A percentile compares a stretch with the other conserved stretches of the same genome.
Evolutionary conservation across 2,329 filamentous ascomycete species (phyloP).

Genomic region (Hypoxylon sp.): DNA sequence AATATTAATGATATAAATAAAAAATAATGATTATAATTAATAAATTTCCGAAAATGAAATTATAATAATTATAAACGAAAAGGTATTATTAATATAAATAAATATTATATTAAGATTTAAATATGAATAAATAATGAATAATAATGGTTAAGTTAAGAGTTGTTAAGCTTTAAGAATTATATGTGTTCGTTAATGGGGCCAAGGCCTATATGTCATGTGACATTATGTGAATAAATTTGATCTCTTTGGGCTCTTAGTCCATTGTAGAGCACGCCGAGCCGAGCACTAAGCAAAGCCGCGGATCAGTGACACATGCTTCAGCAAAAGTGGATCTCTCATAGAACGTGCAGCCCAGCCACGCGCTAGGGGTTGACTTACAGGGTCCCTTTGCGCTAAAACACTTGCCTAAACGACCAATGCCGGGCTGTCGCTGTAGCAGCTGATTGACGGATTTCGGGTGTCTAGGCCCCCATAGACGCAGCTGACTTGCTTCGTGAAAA

Average conservation of each 20-base stretch:
- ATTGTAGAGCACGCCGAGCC: constrained; percentile 12
- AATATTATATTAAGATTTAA: too few species aligned
- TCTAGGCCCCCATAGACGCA: constrained; percentile 25
- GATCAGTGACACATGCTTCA: constrained; percentile 42
- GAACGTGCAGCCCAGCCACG: constrained; percentile 34
- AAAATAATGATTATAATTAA: too few species aligned
- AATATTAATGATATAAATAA: too few species aligned
- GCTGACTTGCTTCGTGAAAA: constrained; percentile 33
- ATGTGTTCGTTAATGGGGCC: too few species aligned
- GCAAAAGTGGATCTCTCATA: constrained; percentile 22
- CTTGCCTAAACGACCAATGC: constrained; percentile 24
- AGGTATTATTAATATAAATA: too few species aligned
- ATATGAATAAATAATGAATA: too few species aligned
- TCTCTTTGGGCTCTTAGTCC: constrained; percentile 8
- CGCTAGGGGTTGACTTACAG: constrained; percentile 26
- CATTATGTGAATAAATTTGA: constrained; percentile 33
- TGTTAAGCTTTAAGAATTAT: too few species aligned
- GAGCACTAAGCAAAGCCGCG: constrained; percentile 34
- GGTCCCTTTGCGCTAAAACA: constrained; percentile 30
- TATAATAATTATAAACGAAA: too few species aligned
- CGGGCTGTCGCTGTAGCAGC: constrained; percentile 22
- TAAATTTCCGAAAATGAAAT: too few species aligned
- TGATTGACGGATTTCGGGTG: constrained; percentile 26
- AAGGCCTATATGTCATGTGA: too few species aligned
- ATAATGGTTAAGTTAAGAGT: too few species aligned